Base-by-base conservation (phyloP, 2,329 filamentous ascomycete genomes). In the Alternaria arbusti region DNA sequence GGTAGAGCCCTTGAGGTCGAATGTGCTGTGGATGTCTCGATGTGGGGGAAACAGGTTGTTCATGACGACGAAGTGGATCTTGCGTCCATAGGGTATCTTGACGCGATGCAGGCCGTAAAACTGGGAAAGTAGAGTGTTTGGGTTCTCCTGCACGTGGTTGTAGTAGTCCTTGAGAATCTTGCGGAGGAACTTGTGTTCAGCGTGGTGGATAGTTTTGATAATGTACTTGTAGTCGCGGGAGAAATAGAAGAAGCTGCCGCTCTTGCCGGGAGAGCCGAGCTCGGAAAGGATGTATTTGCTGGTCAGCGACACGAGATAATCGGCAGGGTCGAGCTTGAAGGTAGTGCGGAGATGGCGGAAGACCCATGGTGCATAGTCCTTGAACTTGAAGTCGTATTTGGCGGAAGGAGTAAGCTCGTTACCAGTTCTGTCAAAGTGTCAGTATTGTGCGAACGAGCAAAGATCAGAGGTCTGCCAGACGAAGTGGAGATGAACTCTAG, bases 361-460 rank as follows among this genome's bases (percentile, higher is more conserved):
- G 63, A 99, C 96, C 94, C 95, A 98, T 61, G 96, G 96, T n/a
- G 95, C 95, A 81, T 99, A 99, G 83, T 99, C 96, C 84, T 99
- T 99, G 86, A 99, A 99, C 82, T 99, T 99, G 89, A 99, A 99
- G 83, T 99, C 96, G 84, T 99, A 99, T 82, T 99, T 98, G 71
- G 96, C 94, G 66, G 95, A 97, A 22, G 96, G 96, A 6, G 97
- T 97, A 79, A 99, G 85, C 84, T 99, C 96, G 80, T 97, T 97
- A 69, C 96, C 96, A 69, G 94, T 96, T 77, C 92, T 94, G 75
- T 61, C 43, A 59, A 28, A 36, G 30, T 74, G 86, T 84, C 52
- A 72, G 67, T 58, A 50, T 25, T 46, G 28, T 57, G 54, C 40
- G 9, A 17, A 13, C 11, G 8, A 45, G 17, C 10, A 15, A 50